These are phyloP conservation scores for Rubia occidens DNA, from an alignment of 305 asterid species.

Conservation along the genomic window DNA sequence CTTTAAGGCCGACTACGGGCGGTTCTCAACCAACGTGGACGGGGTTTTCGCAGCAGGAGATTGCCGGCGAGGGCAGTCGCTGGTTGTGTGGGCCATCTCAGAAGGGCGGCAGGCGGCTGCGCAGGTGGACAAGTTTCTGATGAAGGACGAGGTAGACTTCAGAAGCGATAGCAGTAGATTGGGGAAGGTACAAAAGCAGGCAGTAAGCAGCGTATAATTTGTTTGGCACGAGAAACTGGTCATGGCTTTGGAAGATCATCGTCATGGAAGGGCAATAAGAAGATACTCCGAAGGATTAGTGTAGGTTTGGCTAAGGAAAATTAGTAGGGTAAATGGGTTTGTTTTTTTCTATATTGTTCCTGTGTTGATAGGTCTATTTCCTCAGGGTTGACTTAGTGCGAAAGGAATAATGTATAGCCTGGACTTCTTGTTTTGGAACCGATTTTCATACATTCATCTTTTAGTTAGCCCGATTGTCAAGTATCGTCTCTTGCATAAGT, in stretches of 20 bases:
- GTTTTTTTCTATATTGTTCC: not conserved
- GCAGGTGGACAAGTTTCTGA: constrained; percentile 66
- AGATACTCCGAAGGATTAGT: not conserved
- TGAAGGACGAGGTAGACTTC: constrained; percentile 27
- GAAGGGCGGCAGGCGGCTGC: constrained; percentile 99
- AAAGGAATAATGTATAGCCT: too few species aligned
- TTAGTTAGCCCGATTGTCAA: too few species aligned
- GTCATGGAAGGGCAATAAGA: constrained; percentile 4
- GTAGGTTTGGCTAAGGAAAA: not conserved
- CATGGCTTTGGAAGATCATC: constrained; percentile 5
- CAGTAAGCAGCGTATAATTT: constrained; percentile 21
- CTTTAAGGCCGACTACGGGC: constrained; percentile 86
- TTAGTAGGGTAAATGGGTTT: not conserved
- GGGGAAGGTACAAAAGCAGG: constrained; percentile 30
- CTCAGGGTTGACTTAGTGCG: too few species aligned
- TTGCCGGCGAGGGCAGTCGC: constrained; percentile 91
- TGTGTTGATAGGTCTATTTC: not conserved
- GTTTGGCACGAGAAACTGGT: not conserved
- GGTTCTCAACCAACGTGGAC: constrained; percentile 66
- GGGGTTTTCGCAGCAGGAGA: constrained; percentile 97
- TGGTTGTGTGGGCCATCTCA: constrained; percentile 94
- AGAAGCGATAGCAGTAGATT: constrained; percentile 4
- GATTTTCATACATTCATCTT: too few species aligned
- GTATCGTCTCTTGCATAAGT: too few species aligned
- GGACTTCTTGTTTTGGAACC: too few species aligned